A percentile compares a stretch with the other conserved stretches of the same genome.
phyloP scores from a whole-genome alignment of 257 asterid species.

The Penstemon davidsonii region DNA sequence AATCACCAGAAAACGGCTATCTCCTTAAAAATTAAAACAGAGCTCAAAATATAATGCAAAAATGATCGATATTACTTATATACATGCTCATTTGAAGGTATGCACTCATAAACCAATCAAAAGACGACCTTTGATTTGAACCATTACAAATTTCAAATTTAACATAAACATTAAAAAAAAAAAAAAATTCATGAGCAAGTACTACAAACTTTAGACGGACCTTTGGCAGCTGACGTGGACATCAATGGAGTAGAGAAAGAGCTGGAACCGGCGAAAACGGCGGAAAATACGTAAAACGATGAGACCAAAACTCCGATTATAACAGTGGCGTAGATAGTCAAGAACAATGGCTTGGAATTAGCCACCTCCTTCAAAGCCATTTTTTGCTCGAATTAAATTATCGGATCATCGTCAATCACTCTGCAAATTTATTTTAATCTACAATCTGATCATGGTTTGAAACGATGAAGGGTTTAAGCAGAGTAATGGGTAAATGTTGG shows the following conservation, averaged over 20 bases:
- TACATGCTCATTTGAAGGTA: conserved; percentile 9
- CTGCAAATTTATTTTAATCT: background rate
- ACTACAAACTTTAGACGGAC: background rate
- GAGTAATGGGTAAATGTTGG: background rate
- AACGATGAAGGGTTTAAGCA: conserved; percentile 17
- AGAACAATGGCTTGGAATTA: conserved; percentile 77
- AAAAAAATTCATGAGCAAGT: background rate
- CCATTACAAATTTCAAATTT: background rate
- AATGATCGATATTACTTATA: background rate
- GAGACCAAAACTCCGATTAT: conserved; percentile 70
- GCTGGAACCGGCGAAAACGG: conserved; percentile 62
- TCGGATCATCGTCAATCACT: conserved; percentile 12
- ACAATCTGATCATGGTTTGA: background rate
- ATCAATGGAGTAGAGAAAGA: conserved; percentile 45
- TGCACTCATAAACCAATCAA: conserved; percentile 19
- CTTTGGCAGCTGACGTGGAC: conserved; percentile 37
- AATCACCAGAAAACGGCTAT: conserved; percentile 14
- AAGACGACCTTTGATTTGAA: conserved; percentile 17
- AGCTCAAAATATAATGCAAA: conserved; percentile 15
- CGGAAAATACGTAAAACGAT: conserved; percentile 80
- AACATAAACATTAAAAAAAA: background rate
- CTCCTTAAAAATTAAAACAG: conserved; percentile 8
- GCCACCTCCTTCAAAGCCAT: conserved; percentile 72
- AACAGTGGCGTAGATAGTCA: conserved; percentile 81
- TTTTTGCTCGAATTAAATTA: background rate